Evolutionary conservation across 371 early-diverging fungal species (phyloP), one percentile per base, ranked within the genome.

Genomic region (Blastocladiella emersonii): DNA sequence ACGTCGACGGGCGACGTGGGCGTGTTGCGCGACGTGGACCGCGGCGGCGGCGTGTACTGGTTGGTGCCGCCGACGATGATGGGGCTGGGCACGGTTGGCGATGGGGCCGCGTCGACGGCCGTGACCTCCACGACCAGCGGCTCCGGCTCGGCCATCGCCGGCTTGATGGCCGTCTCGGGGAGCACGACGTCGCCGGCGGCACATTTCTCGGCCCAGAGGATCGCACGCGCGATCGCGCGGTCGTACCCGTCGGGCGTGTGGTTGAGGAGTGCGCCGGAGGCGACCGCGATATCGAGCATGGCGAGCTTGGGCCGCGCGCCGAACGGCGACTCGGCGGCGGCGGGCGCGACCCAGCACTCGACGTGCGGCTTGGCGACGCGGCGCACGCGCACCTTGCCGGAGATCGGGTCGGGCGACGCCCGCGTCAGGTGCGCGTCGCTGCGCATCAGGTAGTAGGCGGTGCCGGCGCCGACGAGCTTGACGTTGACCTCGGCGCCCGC

Each of bases 381-480:
- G 4, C 53, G 53, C 15, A 23, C 30, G 15, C 19, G 27, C 15
- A 30, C 32, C 30, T 30, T 25, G n/a, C 48, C 48, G 8, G 27
- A 7, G 21, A 51, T 23, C 15, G 53, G 53, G 32, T 51, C 30
- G 2, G 53, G 53, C 53, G 53, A 51, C 3, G 10, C 8, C 30
- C 12, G 8, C 0, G 53, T 51, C 0, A 0, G 27, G 53, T 27
- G 30, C 3, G 30, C 53, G 27, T 51, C 30, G 15, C 30, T 30
- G 30, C 53, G 53, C 53, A 51, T 51, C 53, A 51, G 53, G 53
- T 51, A 51, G 53, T 51, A 51, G 21, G 30, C 53, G 53, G 53
- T 30, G 15, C 53, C 53, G 30, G 53, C 15, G 15, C 10, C 21
- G 15, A 13, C 13, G 0, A 51, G 53, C 17, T 51, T 51, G 15